Base-by-base conservation (phyloP, 2,329 filamentous ascomycete genomes). In the Aspergillus sergii region DNA sequence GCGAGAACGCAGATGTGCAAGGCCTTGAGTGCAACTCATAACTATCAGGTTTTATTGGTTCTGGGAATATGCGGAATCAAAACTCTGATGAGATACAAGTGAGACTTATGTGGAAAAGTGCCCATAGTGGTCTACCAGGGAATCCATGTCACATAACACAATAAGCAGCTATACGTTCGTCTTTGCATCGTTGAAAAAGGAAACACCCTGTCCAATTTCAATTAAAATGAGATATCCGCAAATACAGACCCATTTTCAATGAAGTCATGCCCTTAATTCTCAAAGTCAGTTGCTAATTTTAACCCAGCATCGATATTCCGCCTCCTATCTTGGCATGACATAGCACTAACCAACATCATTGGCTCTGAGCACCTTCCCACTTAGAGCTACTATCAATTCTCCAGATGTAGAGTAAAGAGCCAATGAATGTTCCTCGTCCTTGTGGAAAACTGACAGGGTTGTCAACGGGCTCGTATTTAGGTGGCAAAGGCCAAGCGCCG, bases 1-100 rank as follows among this genome's bases (percentile, higher is more conserved):
- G 59, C 50, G n/a, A 36, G n/a, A 51, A 58, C 28, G 59, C 59
- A 3, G n/a, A 43, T 14, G 59, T 61, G 7, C n/a, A 61, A 12
- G 59, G 54, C 5, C 34, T 61, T 2, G 8, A 16, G 3, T 58
- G 56, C 45, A 58, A 57, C 23, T 23, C 12, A n/a, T 51, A n/a
- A 23, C 30, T 12, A 36, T 36, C 34, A 7, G 9, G 9, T 10
- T 36, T 5, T 5, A 4, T 2, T 11, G 14, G 14, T 3, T 14
- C 34, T 36, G 12, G 34, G 34, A 1, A 6, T 11, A 36, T 16
- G 34, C 34, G 11, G 34, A 3, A 36, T 36, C 4, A 6, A 7
- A 16, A 12, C 14, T 6, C 12, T 12, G 5, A 7, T 36, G 14
- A 36, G 4, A 36, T 36, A 16, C 14, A 2, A 14, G 2, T 12